phyloP scores from a whole-genome alignment of 208 protist genomes.

The Porcisia hertigi region DNA sequence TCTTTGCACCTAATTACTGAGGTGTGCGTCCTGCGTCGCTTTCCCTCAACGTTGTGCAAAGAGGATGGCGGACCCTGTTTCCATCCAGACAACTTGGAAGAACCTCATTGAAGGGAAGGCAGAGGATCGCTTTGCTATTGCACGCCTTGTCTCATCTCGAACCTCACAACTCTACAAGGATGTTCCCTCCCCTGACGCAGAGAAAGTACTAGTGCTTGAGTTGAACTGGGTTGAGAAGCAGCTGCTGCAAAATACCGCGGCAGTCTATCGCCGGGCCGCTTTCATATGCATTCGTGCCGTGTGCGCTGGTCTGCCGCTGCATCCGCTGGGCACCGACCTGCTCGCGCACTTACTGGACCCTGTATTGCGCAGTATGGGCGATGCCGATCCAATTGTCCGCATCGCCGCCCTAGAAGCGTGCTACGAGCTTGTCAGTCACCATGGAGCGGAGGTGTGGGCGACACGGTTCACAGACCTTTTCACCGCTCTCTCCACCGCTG shows the following conservation, averaged over 20 bases:
- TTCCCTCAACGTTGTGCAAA: not conserved
- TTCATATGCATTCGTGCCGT: conserved; percentile 52
- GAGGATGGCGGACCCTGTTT: conserved; percentile 46
- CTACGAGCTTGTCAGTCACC: conserved; percentile 53
- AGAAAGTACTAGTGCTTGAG: conserved; percentile 31
- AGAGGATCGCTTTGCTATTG: conserved; percentile 45
- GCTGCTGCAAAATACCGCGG: conserved; percentile 43
- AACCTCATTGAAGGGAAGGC: conserved; percentile 60
- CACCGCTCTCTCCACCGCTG: conserved; percentile 43
- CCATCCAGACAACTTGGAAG: conserved; percentile 40
- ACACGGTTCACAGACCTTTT: conserved; percentile 61
- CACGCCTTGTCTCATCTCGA: conserved; percentile 37
- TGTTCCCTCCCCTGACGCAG: conserved; percentile 45
- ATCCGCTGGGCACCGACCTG: conserved; percentile 19
- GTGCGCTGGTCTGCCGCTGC: conserved; percentile 39
- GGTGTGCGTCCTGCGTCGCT: not conserved
- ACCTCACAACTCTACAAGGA: conserved; percentile 54
- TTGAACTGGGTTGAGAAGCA: conserved; percentile 35
- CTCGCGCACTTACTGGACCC: conserved; percentile 36
- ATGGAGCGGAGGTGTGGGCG: conserved; percentile 41
- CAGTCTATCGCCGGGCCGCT: conserved; percentile 61
- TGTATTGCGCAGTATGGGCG: conserved; percentile 44
- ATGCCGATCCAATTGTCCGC: conserved; percentile 64
- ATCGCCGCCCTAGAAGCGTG: conserved; percentile 68
- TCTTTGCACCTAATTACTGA: not conserved